Conservation (phyloP, 2,329 filamentous ascomycete genomes). For the Lecanicillium sp. region DNA sequence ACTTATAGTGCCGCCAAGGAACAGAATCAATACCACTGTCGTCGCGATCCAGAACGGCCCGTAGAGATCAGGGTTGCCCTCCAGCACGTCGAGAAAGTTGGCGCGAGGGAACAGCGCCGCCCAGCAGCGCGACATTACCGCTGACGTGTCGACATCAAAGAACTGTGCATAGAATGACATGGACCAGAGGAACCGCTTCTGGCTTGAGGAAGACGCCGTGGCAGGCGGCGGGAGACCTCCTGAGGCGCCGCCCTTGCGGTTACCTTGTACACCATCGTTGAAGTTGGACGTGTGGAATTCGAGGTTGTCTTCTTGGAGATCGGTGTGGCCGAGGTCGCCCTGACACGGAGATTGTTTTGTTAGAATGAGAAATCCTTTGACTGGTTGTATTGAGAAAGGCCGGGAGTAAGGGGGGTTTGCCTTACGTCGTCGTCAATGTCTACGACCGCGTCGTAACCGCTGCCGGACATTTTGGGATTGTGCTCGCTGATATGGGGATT, state of each 20-base stretch:
- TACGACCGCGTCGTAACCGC: slow-evolving; percentile 95
- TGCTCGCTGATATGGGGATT: slow-evolving; percentile 1
- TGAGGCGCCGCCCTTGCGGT: slow-evolving; percentile 30
- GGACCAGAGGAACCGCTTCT: slow-evolving; percentile 87
- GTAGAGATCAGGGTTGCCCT: slow-evolving; percentile 94
- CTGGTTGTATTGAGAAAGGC: not conserved
- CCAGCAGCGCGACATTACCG: slow-evolving; percentile 79
- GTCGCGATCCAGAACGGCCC: slow-evolving; percentile 98
- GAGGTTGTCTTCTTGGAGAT: slow-evolving; percentile 87
- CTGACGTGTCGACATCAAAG: slow-evolving; percentile 94
- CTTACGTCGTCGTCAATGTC: slow-evolving; percentile 89
- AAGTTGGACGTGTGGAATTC: slow-evolving; percentile 96
- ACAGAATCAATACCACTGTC: slow-evolving; percentile 90
- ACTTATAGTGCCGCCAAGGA: slow-evolving; percentile 89
- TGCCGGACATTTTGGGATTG: slow-evolving; percentile 57
- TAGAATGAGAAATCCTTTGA: slow-evolving; percentile 7
- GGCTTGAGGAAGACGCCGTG: slow-evolving; percentile 40
- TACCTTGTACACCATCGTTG: slow-evolving; percentile 45
- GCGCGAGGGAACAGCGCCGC: slow-evolving; percentile 83
- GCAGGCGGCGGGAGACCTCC: slow-evolving; percentile 50
- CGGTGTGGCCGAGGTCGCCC: slow-evolving; percentile 96
- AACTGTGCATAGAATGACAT: slow-evolving; percentile 93
- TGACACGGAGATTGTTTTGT: slow-evolving; percentile 28
- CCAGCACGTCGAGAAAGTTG: slow-evolving; percentile 94
- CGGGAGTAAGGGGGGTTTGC: too few relatives aligned